phyloP scores from a whole-genome alignment of 768 basidiomycete genomes.

The Flagelloscypha sp. region DNA sequence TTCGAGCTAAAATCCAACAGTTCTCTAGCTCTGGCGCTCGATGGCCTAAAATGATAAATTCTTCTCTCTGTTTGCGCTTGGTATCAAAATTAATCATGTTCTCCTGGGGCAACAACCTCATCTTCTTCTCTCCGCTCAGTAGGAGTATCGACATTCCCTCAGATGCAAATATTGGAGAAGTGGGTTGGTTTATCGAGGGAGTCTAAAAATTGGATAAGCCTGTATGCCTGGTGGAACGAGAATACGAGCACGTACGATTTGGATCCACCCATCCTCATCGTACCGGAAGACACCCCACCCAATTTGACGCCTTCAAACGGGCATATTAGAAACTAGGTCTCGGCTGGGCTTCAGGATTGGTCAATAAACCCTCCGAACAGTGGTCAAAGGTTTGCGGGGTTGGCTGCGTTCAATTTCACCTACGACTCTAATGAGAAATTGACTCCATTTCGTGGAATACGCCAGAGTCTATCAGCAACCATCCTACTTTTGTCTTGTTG shows the following conservation, averaged over 20 bases:
- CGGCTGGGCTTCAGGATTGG: constrained; percentile 40
- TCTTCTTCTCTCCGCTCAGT: constrained; percentile 48
- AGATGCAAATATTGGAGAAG: constrained; percentile 31
- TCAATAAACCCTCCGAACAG: constrained; percentile 28
- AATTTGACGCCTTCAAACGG: constrained; percentile 51
- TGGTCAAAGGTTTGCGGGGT: constrained; percentile 40
- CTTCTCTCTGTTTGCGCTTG: constrained; percentile 47
- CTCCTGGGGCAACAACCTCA: constrained; percentile 59
- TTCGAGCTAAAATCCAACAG: constrained; percentile 44
- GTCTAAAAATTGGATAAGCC: constrained; percentile 55
- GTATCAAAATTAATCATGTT: constrained; percentile 54
- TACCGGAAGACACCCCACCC: constrained; percentile 49
- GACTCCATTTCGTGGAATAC: constrained; percentile 44
- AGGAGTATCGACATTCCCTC: constrained; percentile 43
- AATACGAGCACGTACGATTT: constrained; percentile 43
- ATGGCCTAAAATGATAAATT: constrained; percentile 60
- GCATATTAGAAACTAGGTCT: constrained; percentile 51
- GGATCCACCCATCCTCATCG: constrained; percentile 51
- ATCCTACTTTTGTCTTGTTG: constrained; percentile 47
- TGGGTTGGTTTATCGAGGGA: constrained; percentile 44
- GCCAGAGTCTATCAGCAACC: constrained; percentile 43
- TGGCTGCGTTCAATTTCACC: constrained; percentile 41
- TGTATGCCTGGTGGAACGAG: constrained; percentile 43
- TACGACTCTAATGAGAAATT: constrained; percentile 53
- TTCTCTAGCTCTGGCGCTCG: constrained; percentile 47